These are phyloP conservation scores for Lichtheimia corymbifera DNA, from an alignment of 371 early-diverging fungal genomes.

Conservation along the genomic window DNA sequence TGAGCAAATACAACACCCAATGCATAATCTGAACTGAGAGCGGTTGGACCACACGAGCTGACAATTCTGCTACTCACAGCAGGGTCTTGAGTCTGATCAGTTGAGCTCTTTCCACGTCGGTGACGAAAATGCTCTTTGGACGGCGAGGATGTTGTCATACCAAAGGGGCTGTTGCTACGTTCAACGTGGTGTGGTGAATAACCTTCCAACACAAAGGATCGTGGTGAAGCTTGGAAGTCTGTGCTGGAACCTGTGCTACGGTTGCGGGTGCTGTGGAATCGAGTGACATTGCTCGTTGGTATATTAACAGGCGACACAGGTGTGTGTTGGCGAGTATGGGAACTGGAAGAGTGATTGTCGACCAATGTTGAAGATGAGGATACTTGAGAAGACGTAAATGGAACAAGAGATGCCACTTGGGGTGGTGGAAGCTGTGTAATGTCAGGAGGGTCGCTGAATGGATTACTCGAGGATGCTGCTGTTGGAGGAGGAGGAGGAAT, in stretches of 20 bases:
- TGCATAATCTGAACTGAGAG: slow-evolving; percentile 49
- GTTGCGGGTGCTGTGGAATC: slow-evolving; percentile 8
- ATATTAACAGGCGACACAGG: slow-evolving; percentile 11
- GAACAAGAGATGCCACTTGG: background rate
- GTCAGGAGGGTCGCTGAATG: background rate
- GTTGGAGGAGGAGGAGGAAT: slow-evolving; percentile 8
- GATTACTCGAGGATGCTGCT: background rate
- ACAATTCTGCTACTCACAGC: too few species aligned
- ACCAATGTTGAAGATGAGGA: slow-evolving; percentile 11
- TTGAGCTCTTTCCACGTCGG: too few species aligned
- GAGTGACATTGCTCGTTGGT: background rate
- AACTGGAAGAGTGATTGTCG: background rate
- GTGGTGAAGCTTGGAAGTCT: slow-evolving; percentile 12
- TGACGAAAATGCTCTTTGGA: too few species aligned
- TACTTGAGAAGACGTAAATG: slow-evolving; percentile 1
- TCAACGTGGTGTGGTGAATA: background rate
- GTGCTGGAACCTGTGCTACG: slow-evolving; percentile 7
- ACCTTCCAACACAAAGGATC: slow-evolving; percentile 3
- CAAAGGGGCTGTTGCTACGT: too few species aligned
- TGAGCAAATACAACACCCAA: slow-evolving; percentile 45
- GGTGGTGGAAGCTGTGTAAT: background rate
- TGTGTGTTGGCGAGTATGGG: background rate
- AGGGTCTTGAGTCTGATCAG: too few species aligned
- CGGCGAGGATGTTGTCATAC: too few species aligned
- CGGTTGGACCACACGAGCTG: background rate